Evolutionary conservation across 305 asterid genomes (phyloP).

Genomic region (Fraxinus ornus): DNA sequence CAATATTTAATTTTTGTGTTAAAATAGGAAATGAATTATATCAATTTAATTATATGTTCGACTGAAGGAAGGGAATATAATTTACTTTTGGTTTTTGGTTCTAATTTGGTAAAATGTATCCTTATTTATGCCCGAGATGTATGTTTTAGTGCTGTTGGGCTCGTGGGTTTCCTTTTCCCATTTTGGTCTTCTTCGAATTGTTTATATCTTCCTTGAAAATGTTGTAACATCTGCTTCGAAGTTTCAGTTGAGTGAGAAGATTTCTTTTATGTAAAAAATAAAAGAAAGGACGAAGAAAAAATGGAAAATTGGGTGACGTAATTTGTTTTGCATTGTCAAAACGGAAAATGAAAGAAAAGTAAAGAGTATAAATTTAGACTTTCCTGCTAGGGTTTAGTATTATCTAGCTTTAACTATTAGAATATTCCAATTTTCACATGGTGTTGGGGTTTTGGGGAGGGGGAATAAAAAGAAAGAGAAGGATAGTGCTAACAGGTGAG

Average conservation of each 20-base stretch:
- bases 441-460: background rate
- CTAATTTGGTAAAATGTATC: background rate
- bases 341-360: background rate
- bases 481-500: background rate
- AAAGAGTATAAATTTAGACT: background rate
- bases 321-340: background rate
- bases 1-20: background rate
- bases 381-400: background rate
- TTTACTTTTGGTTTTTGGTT: no score
- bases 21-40: constrained; percentile 4
- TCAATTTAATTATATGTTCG: background rate
- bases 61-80: background rate
- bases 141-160: background rate
- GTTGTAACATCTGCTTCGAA: background rate
- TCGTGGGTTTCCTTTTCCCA: background rate
- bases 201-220: background rate
- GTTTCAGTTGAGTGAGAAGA: background rate
- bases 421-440: background rate
- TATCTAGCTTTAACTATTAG: background rate
- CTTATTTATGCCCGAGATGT: constrained; percentile 5
- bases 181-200: background rate
- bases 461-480: background rate
- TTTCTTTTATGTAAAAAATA: background rate
- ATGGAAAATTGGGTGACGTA: background rate
- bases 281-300: no score